A percentile compares a stretch with the other conserved stretches of the same genome.
These are phyloP conservation scores for Glutinoglossum americanum DNA, from an alignment of 495 filamentous ascomycete genomes.

Conservation along the genomic window DNA sequence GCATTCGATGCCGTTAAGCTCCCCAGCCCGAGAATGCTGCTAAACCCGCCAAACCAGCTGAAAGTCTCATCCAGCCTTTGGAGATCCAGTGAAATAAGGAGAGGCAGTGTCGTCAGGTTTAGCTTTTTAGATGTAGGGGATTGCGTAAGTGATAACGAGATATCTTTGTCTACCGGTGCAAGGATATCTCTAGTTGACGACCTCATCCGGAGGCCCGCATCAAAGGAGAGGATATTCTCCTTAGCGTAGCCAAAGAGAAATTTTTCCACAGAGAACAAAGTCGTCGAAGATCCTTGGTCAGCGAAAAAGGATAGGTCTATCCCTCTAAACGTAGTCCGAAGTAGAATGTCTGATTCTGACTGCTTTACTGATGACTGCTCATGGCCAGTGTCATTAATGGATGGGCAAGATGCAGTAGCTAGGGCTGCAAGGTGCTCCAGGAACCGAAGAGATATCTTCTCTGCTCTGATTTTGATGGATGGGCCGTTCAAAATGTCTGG, in stretches of 20 bases:
- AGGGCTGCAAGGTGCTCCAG: slow-evolving; percentile 26
- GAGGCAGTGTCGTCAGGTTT: slow-evolving; percentile 60
- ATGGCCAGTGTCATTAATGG: not conserved
- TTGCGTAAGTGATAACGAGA: slow-evolving; percentile 37
- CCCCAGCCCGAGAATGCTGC: slow-evolving; percentile 72
- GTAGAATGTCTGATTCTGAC: slow-evolving; percentile 24
- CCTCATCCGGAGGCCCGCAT: slow-evolving; percentile 39
- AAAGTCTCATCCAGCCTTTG: slow-evolving; percentile 70
- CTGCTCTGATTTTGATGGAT: slow-evolving; percentile 27
- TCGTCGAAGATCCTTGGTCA: not conserved
- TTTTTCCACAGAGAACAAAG: slow-evolving; percentile 26
- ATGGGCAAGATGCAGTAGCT: not conserved
- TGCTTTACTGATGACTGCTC: slow-evolving; percentile 14
- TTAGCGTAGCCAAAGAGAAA: slow-evolving; percentile 52
- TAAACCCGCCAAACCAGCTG: slow-evolving; percentile 76
- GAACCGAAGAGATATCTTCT: slow-evolving; percentile 38
- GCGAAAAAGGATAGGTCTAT: slow-evolving; percentile 13
- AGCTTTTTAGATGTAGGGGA: slow-evolving; percentile 30
- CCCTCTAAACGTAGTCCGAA: slow-evolving; percentile 26
- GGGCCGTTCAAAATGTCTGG: slow-evolving; percentile 11
- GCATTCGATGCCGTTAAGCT: slow-evolving; percentile 60
- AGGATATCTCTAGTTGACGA: slow-evolving; percentile 44
- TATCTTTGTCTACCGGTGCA: slow-evolving; percentile 35
- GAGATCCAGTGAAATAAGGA: slow-evolving; percentile 58
- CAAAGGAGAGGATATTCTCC: slow-evolving; percentile 59